Evolutionary conservation across 148 eudicot genomes (phyloP).

Genomic region (Rheum nobile): DNA sequence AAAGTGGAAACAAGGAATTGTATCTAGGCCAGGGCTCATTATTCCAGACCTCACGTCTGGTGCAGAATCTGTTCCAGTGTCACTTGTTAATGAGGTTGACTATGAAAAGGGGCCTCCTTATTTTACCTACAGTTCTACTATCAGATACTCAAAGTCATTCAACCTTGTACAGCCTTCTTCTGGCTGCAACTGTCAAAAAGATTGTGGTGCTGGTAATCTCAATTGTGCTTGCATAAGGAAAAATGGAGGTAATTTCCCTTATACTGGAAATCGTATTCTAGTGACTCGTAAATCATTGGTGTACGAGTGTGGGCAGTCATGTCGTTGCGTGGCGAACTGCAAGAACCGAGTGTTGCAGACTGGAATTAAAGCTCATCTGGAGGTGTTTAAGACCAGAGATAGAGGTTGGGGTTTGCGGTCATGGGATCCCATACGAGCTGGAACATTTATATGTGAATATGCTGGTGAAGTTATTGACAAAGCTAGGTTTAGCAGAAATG

Average conservation of each 20-base stretch:
- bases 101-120: slow-evolving; percentile 19
- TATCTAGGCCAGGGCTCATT: slow-evolving; percentile 14
- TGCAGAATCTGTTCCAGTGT: slow-evolving; percentile 20
- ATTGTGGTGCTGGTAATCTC: slow-evolving; percentile 14
- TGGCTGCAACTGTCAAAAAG: slow-evolving; percentile 15
- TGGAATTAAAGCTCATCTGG: slow-evolving; percentile 57
- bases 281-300: slow-evolving; percentile 41
- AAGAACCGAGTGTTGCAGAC: slow-evolving; percentile 57
- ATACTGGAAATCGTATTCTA: slow-evolving; percentile 47
- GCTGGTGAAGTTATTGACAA: slow-evolving; percentile 68
- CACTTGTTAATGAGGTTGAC: slow-evolving; percentile 25
- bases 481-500: slow-evolving; percentile 21
- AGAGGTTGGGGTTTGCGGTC: slow-evolving; percentile 85
- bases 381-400: slow-evolving; percentile 81
- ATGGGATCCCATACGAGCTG: slow-evolving; percentile 73
- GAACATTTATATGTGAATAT: slow-evolving; percentile 68
- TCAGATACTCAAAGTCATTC: slow-evolving; percentile 12
- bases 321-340: slow-evolving; percentile 57
- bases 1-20: slow-evolving; percentile 16
- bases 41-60: slow-evolving; percentile 19
- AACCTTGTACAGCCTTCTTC: slow-evolving; percentile 5
- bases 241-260: slow-evolving; percentile 62
- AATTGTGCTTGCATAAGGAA: slow-evolving; percentile 57
- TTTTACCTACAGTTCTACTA: slow-evolving; percentile 14
- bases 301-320: slow-evolving; percentile 69